Evolutionary conservation across 2,329 filamentous ascomycete genomes (phyloP).

Genomic region (Phymatotrichopsis omnivora): DNA sequence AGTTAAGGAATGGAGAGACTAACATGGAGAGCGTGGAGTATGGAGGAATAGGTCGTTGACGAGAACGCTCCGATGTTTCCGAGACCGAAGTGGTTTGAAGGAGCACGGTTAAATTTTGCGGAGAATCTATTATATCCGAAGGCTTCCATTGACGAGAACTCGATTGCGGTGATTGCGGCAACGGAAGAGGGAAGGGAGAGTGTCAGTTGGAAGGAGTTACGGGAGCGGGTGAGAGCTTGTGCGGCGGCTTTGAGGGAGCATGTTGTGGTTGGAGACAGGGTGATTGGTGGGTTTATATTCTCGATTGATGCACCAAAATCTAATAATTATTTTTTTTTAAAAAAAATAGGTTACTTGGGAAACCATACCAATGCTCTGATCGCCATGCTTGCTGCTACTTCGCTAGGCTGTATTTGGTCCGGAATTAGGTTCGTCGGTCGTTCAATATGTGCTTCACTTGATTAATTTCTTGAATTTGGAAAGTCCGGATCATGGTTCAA

Average conservation of each 20-base stretch:
- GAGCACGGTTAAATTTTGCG: slow-evolving; percentile 76
- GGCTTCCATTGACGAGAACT: slow-evolving; percentile 47
- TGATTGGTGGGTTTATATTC: slow-evolving; percentile 41
- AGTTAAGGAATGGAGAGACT: no score
- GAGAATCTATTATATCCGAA: slow-evolving; percentile 83
- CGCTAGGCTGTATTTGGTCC: slow-evolving; percentile 84
- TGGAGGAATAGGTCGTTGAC: slow-evolving; percentile 55
- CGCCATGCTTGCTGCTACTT: slow-evolving; percentile 73
- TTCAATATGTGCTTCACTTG: background rate
- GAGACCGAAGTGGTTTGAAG: slow-evolving; percentile 73
- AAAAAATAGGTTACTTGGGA: slow-evolving; percentile 59
- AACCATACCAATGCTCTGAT: slow-evolving; percentile 83
- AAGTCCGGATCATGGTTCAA: slow-evolving; percentile 65
- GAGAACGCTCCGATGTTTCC: slow-evolving; percentile 66
- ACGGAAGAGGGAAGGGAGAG: slow-evolving; percentile 61
- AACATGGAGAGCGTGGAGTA: background rate
- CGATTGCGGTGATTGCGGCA: slow-evolving; percentile 64
- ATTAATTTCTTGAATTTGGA: background rate
- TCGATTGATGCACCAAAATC: background rate
- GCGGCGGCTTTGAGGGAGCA: slow-evolving; percentile 47
- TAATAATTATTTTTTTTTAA: background rate
- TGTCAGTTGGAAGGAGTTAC: slow-evolving; percentile 68
- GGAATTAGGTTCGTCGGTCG: slow-evolving; percentile 52
- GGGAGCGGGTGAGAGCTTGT: slow-evolving; percentile 65
- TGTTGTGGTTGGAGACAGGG: slow-evolving; percentile 46